Evolutionary conservation across 495 filamentous ascomycete species (phyloP).

Genomic region (Daldinia grandis): DNA sequence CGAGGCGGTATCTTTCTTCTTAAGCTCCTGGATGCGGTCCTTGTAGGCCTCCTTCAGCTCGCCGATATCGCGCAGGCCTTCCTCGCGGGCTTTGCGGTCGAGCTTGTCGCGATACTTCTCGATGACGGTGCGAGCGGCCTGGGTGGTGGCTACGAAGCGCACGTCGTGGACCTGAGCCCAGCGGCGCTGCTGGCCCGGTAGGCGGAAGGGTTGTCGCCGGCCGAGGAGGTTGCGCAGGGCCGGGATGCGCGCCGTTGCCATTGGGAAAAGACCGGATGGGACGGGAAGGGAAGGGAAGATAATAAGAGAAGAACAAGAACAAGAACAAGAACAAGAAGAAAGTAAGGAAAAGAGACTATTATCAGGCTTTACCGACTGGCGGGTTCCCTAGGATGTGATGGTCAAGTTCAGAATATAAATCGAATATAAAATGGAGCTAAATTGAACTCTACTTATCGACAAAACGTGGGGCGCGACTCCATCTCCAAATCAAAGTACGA

Average conservation of each 20-base stretch:
- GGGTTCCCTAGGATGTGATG: not conserved
- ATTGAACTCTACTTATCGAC: not conserved
- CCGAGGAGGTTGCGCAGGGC: slow-evolving; percentile 50
- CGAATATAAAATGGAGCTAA: not conserved
- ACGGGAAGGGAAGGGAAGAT: not conserved
- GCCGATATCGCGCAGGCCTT: slow-evolving; percentile 76
- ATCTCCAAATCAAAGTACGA: not conserved
- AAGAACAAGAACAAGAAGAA: no score
- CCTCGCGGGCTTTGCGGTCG: slow-evolving; percentile 78
- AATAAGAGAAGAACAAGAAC: not conserved
- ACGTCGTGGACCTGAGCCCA: slow-evolving; percentile 94
- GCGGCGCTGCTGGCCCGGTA: slow-evolving; percentile 68
- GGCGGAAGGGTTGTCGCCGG: slow-evolving; percentile 32
- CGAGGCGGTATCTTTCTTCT: slow-evolving; percentile 60
- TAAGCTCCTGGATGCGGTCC: slow-evolving; percentile 76
- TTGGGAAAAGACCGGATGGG: slow-evolving; percentile 5
- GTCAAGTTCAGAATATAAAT: not conserved
- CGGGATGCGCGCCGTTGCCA: slow-evolving; percentile 46
- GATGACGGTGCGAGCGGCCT: slow-evolving; percentile 67
- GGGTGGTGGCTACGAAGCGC: slow-evolving; percentile 76
- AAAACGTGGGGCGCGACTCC: slow-evolving; percentile 8
- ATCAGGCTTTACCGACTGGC: not conserved
- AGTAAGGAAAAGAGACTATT: not conserved
- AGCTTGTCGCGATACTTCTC: slow-evolving; percentile 92
- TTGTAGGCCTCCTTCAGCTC: slow-evolving; percentile 83